phyloP scores from a whole-genome alignment of 2,329 filamentous ascomycete species.

The Pseudogymnoascus sp. region DNA sequence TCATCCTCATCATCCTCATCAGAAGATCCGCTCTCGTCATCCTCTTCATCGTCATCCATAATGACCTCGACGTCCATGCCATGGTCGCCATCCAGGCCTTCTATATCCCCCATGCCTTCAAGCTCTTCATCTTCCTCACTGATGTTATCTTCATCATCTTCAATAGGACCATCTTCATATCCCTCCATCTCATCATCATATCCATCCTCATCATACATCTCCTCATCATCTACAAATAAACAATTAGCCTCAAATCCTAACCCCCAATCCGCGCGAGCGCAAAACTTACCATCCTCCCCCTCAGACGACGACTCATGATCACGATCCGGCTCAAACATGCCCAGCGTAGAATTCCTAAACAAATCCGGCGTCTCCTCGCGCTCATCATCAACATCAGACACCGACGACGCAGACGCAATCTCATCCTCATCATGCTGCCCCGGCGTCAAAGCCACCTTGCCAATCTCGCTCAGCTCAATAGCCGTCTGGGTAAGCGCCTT shows the following conservation, averaged over 20 bases:
- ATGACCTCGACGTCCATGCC: slow-evolving; percentile 63
- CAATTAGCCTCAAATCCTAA: slow-evolving; percentile 21
- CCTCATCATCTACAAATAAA: slow-evolving; percentile 61
- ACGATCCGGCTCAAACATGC: slow-evolving; percentile 81
- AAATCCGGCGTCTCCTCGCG: slow-evolving; percentile 94
- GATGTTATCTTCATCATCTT: slow-evolving; percentile 76
- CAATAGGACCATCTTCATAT: slow-evolving; percentile 74
- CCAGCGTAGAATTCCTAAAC: slow-evolving; percentile 90
- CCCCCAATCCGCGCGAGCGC: not conserved
- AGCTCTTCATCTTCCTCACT: slow-evolving; percentile 83
- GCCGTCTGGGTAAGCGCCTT: slow-evolving; percentile 82
- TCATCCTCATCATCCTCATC: slow-evolving; percentile 49
- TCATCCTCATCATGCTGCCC: slow-evolving; percentile 76
- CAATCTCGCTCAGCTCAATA: slow-evolving; percentile 66
- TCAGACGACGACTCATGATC: slow-evolving; percentile 73
- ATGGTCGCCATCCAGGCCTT: slow-evolving; percentile 59
- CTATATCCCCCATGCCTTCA: slow-evolving; percentile 76
- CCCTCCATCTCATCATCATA: slow-evolving; percentile 79
- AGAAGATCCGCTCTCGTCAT: slow-evolving; percentile 35
- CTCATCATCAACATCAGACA: slow-evolving; percentile 79
- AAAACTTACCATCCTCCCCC: slow-evolving; percentile 48
- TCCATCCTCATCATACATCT: slow-evolving; percentile 88
- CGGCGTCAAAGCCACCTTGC: slow-evolving; percentile 57
- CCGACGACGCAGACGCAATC: slow-evolving; percentile 76
- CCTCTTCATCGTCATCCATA: slow-evolving; percentile 67